These are phyloP conservation scores for Epichloe aotearoae DNA, from an alignment of 2,329 filamentous ascomycete genomes.

Conservation along the genomic window DNA sequence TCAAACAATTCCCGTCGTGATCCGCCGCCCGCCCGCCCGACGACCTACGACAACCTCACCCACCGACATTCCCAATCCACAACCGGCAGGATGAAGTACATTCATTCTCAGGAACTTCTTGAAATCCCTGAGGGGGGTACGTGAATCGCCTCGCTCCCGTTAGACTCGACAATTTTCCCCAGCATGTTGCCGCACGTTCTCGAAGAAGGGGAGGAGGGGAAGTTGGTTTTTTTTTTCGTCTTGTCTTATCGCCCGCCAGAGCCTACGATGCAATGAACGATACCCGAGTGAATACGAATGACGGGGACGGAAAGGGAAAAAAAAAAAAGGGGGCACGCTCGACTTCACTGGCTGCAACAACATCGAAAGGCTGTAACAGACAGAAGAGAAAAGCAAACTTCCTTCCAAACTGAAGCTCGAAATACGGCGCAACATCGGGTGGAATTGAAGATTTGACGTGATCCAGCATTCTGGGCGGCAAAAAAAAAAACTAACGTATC, in stretches of 20 bases:
- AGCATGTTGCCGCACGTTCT: background rate
- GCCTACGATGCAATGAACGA: background rate
- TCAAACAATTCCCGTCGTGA: slow-evolving; percentile 25
- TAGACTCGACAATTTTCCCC: background rate
- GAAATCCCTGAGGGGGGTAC: slow-evolving; percentile 93
- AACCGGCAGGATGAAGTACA: slow-evolving; percentile 94
- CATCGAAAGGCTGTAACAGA: background rate
- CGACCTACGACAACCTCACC: slow-evolving; percentile 28
- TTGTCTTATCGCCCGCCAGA: too few relatives aligned
- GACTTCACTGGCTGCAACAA: background rate
- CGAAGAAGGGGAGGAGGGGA: background rate
- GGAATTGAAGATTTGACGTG: background rate
- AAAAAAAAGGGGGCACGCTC: background rate
- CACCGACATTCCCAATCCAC: slow-evolving; percentile 29
- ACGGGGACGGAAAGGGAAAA: too few relatives aligned
- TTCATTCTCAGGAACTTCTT: slow-evolving; percentile 94
- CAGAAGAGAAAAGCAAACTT: background rate
- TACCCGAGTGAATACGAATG: background rate
- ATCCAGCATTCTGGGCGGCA: background rate
- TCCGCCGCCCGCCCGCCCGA: slow-evolving; percentile 14
- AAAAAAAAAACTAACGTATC: slow-evolving; percentile 15
- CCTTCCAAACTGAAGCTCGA: background rate
- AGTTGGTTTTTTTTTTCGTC: too few relatives aligned
- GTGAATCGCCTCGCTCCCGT: slow-evolving; percentile 25
- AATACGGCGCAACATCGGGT: background rate